Conservation (phyloP, 345 rosid species). For the Gossypium australe region DNA sequence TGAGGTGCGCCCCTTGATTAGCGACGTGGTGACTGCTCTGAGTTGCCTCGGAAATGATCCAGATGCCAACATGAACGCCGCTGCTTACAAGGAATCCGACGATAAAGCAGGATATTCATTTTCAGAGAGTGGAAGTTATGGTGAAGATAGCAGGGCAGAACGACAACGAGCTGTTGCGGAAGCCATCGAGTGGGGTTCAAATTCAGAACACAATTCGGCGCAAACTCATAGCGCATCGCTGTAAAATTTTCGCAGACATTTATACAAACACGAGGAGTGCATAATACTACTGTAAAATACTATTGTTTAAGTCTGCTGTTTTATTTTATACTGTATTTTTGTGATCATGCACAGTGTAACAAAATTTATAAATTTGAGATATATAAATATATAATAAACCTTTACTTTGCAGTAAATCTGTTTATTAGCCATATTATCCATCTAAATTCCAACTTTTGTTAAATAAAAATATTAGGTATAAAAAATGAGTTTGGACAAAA, state of each 20-base stretch:
- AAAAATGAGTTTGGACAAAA: too few relatives aligned
- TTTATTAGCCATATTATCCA: too few relatives aligned
- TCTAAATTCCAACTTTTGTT: too few relatives aligned
- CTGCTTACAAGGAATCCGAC: background rate
- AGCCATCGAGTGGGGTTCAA: conserved; percentile 63
- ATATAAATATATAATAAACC: too few relatives aligned
- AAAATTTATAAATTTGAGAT: too few relatives aligned
- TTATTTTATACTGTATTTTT: too few relatives aligned
- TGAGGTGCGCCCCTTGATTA: conserved; percentile 60
- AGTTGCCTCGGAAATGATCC: conserved; percentile 51
- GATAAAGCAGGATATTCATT: background rate
- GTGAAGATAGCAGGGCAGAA: conserved; percentile 21
- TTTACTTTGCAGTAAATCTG: too few relatives aligned
- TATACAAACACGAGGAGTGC: background rate
- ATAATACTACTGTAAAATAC: background rate
- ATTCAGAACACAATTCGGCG: conserved; percentile 30
- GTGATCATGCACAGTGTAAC: too few relatives aligned
- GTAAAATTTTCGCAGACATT: background rate
- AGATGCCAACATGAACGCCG: background rate
- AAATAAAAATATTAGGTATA: too few relatives aligned
- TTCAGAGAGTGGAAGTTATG: background rate
- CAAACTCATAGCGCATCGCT: conserved; percentile 14
- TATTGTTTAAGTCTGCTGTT: background rate
- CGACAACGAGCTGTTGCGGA: conserved; percentile 58
- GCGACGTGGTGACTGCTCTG: conserved; percentile 75